phyloP scores from a whole-genome alignment of 2,329 filamentous ascomycete species.

The Botryotinia convoluta region DNA sequence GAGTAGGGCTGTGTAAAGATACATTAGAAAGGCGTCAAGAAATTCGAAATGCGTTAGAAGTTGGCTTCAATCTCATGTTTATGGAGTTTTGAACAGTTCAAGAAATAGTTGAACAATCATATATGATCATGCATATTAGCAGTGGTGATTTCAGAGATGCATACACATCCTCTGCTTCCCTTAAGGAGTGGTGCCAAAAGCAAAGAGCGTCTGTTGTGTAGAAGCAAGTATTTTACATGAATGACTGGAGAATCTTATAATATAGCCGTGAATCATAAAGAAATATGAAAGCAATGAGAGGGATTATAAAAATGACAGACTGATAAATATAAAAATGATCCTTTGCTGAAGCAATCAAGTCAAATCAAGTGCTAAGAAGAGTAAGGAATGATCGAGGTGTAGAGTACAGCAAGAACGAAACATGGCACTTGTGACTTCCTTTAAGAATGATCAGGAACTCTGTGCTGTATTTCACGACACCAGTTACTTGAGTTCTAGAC shows the following conservation, averaged over 20 bases:
- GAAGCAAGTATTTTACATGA: background rate
- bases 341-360: background rate
- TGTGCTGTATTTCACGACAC: background rate
- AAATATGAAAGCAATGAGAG: background rate
- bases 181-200: background rate
- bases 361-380: background rate
- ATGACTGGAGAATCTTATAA: background rate
- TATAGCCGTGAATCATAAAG: background rate
- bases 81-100: background rate
- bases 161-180: background rate
- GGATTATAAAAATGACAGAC: background rate
- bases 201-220: background rate
- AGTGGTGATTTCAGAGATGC: background rate
- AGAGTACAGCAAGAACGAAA: background rate
- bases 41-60: too few species aligned
- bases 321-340: background rate
- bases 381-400: background rate
- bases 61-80: background rate
- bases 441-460: background rate
- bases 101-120: background rate
- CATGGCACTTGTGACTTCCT: constrained; percentile 2
- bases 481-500: background rate
- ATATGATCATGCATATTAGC: background rate
- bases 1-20: background rate
- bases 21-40: constrained; percentile 4